These are phyloP conservation scores for Selaginella tamariscina DNA, from an alignment of 75 land plant species.

Conservation along the genomic window DNA sequence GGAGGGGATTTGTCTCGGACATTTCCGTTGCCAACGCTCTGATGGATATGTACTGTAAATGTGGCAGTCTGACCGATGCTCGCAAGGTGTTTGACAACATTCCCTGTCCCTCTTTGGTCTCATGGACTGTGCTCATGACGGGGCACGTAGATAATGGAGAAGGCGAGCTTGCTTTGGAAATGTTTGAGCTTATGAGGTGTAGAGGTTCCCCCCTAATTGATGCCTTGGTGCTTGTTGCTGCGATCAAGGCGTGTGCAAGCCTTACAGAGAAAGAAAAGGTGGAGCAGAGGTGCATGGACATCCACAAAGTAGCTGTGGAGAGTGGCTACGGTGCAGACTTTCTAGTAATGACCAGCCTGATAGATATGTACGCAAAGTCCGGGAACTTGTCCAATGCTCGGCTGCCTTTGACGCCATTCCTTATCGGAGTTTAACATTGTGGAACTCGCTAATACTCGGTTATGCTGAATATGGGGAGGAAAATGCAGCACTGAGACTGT, in stretches of 20 bases:
- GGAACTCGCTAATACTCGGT: neutral
- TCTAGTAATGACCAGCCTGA: neutral
- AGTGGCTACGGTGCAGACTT: neutral
- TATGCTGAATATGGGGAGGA: neutral
- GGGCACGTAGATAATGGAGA: conserved; percentile 2
- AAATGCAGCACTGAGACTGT: neutral
- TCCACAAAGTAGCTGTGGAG: neutral
- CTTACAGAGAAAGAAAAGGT: neutral
- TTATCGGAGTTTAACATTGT: neutral
- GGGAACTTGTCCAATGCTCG: neutral
- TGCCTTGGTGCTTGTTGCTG: neutral
- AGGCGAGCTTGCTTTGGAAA: neutral
- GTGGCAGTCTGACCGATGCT: conserved; percentile 11
- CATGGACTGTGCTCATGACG: conserved; percentile 4
- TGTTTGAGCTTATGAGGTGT: neutral
- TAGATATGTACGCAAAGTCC: neutral
- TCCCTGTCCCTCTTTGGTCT: neutral
- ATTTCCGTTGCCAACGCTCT: conserved; percentile 9
- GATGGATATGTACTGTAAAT: conserved; percentile 15
- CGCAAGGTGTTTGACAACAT: conserved; percentile 16
- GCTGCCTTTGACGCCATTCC: neutral
- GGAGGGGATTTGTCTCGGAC: neutral
- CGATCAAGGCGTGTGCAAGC: neutral
- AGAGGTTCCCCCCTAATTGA: neutral
- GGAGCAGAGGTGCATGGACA: neutral